Conservation (phyloP, 306 rosid species). For the Quercus parvula region DNA sequence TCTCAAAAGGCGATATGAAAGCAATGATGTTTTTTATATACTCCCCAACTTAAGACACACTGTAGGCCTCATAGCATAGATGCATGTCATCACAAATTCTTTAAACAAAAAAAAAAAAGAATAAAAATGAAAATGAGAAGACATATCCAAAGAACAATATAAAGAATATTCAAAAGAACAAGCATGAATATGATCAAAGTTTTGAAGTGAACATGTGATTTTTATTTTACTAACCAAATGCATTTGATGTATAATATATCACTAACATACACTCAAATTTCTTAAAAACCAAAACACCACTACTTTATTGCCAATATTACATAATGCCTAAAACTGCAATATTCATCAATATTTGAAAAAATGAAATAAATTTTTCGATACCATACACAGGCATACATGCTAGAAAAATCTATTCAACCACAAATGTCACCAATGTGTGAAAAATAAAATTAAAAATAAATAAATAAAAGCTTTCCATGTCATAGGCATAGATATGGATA, state of each 20-base stretch:
- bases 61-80: background rate
- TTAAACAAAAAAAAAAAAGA: background rate
- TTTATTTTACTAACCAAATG: background rate
- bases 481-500: background rate
- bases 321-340: background rate
- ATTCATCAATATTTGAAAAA: background rate
- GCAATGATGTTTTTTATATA: constrained; percentile 10
- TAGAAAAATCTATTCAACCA: background rate
- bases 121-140: background rate
- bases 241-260: background rate
- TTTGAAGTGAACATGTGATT: background rate
- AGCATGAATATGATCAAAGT: background rate
- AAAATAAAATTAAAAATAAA: background rate
- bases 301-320: background rate
- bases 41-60: background rate
- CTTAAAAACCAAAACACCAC: background rate
- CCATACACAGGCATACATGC: background rate
- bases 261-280: background rate
- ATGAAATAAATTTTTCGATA: background rate
- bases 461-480: background rate
- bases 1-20: constrained; percentile 10
- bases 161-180: background rate
- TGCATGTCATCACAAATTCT: background rate
- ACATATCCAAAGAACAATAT: background rate
- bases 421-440: background rate